Evolutionary conservation across 2,329 filamentous ascomycete species (phyloP).

Genomic region (Corinectria fuckeliana): DNA sequence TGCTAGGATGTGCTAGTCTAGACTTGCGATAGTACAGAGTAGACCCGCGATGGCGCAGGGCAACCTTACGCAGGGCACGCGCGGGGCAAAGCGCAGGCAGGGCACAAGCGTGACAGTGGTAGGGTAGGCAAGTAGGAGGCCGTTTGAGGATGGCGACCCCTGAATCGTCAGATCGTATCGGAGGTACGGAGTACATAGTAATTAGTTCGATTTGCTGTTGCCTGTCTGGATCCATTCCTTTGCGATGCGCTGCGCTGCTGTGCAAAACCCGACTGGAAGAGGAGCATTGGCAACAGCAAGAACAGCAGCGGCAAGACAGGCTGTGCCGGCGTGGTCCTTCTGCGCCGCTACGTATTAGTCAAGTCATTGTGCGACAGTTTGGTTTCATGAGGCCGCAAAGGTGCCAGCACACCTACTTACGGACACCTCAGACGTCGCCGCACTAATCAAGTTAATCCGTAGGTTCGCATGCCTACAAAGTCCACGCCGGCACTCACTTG

Average conservation of each 20-base stretch:
- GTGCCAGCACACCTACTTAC: conserved; percentile 18
- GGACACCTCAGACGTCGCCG: conserved; percentile 11
- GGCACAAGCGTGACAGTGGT: conserved; percentile 5
- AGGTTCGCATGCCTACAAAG: too few relatives aligned
- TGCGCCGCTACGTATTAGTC: conserved; percentile 1
- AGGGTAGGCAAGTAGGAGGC: not conserved
- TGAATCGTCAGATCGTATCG: too few relatives aligned
- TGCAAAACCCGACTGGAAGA: too few relatives aligned
- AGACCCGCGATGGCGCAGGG: conserved; percentile 19
- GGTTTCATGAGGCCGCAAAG: conserved; percentile 27
- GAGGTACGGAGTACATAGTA: too few relatives aligned
- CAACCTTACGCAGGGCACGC: conserved; percentile 8
- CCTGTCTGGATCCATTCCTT: not conserved
- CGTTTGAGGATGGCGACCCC: conserved; percentile 14
- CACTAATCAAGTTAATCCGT: too few relatives aligned
- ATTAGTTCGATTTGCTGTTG: not conserved
- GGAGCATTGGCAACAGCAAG: too few relatives aligned
- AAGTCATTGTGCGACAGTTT: conserved; percentile 21
- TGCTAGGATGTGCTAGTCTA: conserved; percentile 19
- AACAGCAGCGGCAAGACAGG: not conserved
- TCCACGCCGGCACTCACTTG: too few relatives aligned
- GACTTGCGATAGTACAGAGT: conserved; percentile 20
- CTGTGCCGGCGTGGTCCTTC: too few relatives aligned
- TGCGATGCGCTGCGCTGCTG: not conserved
- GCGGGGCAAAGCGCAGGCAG: conserved; percentile 14